Conservation (phyloP, 1,284 basidiomycete species). For the Farysia itapuensis region DNA sequence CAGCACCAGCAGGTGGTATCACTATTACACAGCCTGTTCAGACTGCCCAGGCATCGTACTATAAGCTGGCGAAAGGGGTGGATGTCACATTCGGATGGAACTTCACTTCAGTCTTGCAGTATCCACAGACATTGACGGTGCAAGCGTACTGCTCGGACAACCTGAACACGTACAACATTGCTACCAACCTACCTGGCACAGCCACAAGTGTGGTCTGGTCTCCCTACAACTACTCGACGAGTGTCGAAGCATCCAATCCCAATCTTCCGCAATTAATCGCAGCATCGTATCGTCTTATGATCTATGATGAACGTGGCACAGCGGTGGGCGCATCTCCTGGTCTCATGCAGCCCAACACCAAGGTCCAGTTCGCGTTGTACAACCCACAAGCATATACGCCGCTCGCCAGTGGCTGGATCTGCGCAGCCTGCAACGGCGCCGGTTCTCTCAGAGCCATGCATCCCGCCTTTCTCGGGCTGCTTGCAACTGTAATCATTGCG, state of each 20-base stretch:
- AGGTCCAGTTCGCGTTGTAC: constrained; percentile 56
- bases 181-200: constrained; percentile 47
- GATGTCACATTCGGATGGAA: constrained; percentile 58
- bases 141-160: constrained; percentile 55
- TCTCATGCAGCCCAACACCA: constrained; percentile 49
- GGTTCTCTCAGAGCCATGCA: constrained; percentile 26
- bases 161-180: constrained; percentile 52
- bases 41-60: constrained; percentile 54
- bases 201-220: constrained; percentile 53
- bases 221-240: constrained; percentile 50
- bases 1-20: constrained; percentile 51
- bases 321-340: constrained; percentile 33
- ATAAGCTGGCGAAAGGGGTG: constrained; percentile 56
- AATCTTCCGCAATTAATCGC: constrained; percentile 48
- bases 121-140: constrained; percentile 44
- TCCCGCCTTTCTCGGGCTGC: constrained; percentile 25
- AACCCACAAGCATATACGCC: constrained; percentile 57
- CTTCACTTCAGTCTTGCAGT: constrained; percentile 51
- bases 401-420: constrained; percentile 47
- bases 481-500: constrained; percentile 32
- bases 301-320: constrained; percentile 54
- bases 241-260: constrained; percentile 33
- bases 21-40: constrained; percentile 54
- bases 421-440: constrained; percentile 40
- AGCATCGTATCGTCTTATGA: constrained; percentile 51